phyloP scores from a whole-genome alignment of 225 moss, liverwort and hornwort species.

The Pseudisothecium myosuroides region DNA sequence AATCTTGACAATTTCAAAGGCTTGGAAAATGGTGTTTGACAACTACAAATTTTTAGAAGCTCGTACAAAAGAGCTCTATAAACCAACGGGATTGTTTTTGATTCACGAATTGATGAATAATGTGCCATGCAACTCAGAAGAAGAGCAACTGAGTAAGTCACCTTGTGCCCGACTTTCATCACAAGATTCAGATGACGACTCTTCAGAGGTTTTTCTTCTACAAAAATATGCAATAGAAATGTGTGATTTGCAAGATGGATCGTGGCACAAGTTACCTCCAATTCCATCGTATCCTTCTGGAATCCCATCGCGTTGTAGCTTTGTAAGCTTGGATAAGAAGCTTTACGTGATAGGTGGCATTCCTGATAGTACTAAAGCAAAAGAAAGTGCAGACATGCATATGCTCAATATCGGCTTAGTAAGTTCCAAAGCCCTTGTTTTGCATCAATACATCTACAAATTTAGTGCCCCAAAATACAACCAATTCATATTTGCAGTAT shows the following conservation, averaged over 20 bases:
- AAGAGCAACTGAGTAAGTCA: not conserved
- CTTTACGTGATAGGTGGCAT: conserved; percentile 39
- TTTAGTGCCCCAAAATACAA: too few relatives aligned
- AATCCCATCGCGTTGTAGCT: conserved; percentile 18
- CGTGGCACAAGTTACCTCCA: conserved; percentile 25
- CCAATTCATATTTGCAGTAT: too few relatives aligned
- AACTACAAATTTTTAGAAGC: not conserved
- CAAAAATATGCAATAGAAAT: conserved; percentile 17
- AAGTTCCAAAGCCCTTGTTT: not conserved
- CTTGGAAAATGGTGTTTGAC: conserved; percentile 9
- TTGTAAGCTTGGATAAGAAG: conserved; percentile 25
- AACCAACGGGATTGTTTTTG: not conserved
- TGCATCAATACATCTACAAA: not conserved
- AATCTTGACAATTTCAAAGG: conserved; percentile 15
- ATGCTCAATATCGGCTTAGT: conserved; percentile 28
- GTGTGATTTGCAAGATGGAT: conserved; percentile 1
- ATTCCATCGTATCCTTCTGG: conserved; percentile 3
- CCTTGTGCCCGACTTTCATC: conserved; percentile 11
- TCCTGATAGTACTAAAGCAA: conserved; percentile 17
- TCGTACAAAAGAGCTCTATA: conserved; percentile 6
- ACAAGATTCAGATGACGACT: conserved; percentile 22
- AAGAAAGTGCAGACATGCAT: conserved; percentile 26
- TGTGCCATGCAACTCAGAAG: not conserved
- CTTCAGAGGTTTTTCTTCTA: not conserved
- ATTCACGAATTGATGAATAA: conserved; percentile 2